Evolutionary conservation across 768 basidiomycete species (phyloP).

Genomic region (Favolaschia claudopus): DNA sequence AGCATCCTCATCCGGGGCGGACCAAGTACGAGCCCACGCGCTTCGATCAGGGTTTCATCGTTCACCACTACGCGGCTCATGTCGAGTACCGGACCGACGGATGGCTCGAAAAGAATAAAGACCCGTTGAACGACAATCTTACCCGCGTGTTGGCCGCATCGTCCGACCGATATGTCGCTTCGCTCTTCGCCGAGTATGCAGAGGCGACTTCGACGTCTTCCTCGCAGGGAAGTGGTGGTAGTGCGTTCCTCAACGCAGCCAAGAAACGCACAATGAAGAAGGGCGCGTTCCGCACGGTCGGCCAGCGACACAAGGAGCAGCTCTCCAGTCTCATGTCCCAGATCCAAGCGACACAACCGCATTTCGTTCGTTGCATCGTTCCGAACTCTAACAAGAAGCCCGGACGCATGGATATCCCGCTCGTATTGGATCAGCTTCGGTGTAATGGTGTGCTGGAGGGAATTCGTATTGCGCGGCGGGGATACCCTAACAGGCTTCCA

Average conservation of each 20-base stretch:
- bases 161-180: slow-evolving; percentile 80
- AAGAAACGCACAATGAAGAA: slow-evolving; percentile 88
- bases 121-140: slow-evolving; percentile 95
- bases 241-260: slow-evolving; percentile 53
- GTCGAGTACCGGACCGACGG: slow-evolving; percentile 96
- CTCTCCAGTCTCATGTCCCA: slow-evolving; percentile 90
- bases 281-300: slow-evolving; percentile 96
- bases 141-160: slow-evolving; percentile 88
- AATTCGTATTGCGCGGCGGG: slow-evolving; percentile 95
- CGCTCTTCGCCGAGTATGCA: slow-evolving; percentile 84
- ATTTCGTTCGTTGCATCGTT: slow-evolving; percentile 98
- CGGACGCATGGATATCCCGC: slow-evolving; percentile 88
- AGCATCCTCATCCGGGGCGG: slow-evolving; percentile 73
- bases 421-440: slow-evolving; percentile 94
- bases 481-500: slow-evolving; percentile 95
- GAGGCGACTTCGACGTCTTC: slow-evolving; percentile 46
- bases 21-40: slow-evolving; percentile 86
- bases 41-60: slow-evolving; percentile 93
- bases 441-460: slow-evolving; percentile 99
- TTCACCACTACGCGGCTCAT: slow-evolving; percentile 95
- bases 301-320: slow-evolving; percentile 95
- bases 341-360: slow-evolving; percentile 92
- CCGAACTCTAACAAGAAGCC: slow-evolving; percentile 94
- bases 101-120: slow-evolving; percentile 99
- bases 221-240: slow-evolving; percentile 42